Evolutionary conservation across 305 asterid species (phyloP).

Genomic region (Fraxinus floribunda): DNA sequence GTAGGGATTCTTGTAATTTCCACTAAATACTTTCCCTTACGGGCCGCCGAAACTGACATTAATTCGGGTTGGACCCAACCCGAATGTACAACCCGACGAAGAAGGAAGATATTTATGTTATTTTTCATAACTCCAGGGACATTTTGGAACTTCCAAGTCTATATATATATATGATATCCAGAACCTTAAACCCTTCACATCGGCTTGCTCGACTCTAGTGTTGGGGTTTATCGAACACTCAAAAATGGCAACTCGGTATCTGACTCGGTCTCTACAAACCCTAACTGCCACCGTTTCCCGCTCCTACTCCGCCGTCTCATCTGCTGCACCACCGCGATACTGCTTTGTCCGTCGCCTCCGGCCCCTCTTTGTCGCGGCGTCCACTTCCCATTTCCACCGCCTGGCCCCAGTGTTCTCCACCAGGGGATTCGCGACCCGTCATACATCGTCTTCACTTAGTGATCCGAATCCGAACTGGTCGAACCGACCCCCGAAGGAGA

Average conservation of each 20-base stretch:
- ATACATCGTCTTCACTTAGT: constrained; percentile 60
- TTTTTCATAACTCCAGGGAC: constrained; percentile 6
- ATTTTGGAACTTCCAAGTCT: background rate
- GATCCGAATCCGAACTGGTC: constrained; percentile 92
- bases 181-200: constrained; percentile 12
- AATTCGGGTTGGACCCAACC: background rate
- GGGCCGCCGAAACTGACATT: background rate
- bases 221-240: constrained; percentile 36
- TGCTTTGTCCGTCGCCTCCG: constrained; percentile 58
- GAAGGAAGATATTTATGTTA: background rate
- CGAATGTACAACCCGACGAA: background rate
- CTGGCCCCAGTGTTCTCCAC: constrained; percentile 31
- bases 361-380: constrained; percentile 50
- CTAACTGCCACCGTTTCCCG: constrained; percentile 31
- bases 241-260: constrained; percentile 63
- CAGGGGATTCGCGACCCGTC: constrained; percentile 60
- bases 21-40: no score
- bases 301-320: constrained; percentile 38
- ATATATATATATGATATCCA: background rate
- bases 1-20: no score
- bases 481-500: constrained; percentile 90
- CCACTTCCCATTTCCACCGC: constrained; percentile 33
- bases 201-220: background rate
- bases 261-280: constrained; percentile 50
- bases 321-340: constrained; percentile 30